Evolutionary conservation across 352 stramenopile species (phyloP).

Genomic region (Peronospora destructor): DNA sequence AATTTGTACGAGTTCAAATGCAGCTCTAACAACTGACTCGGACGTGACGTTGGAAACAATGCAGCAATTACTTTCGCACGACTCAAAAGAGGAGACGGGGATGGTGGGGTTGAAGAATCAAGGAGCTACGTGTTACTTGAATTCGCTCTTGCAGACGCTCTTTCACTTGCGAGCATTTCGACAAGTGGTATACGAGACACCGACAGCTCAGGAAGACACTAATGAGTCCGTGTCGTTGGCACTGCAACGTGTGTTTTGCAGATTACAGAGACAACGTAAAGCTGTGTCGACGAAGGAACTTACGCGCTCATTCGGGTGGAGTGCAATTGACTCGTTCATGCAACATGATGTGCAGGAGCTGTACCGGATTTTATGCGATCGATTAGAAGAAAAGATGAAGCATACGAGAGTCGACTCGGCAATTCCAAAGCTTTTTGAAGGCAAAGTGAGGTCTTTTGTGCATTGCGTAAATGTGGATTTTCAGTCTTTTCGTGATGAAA

Average conservation of each 20-base stretch:
- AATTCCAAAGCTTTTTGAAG: constrained; percentile 86
- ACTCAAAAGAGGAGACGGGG: constrained; percentile 76
- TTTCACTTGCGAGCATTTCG: constrained; percentile 86
- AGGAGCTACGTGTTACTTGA: constrained; percentile 91
- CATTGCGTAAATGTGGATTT: constrained; percentile 89
- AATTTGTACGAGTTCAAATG: constrained; percentile 2
- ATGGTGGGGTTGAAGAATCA: constrained; percentile 88
- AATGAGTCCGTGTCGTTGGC: constrained; percentile 79
- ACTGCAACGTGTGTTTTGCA: constrained; percentile 82
- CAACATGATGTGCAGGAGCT: constrained; percentile 91
- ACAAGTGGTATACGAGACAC: constrained; percentile 78
- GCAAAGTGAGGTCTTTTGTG: constrained; percentile 86
- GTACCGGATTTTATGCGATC: constrained; percentile 87
- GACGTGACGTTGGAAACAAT: constrained; percentile 14
- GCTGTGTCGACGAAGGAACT: constrained; percentile 89
- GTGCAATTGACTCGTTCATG: constrained; percentile 86
- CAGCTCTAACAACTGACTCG: not conserved
- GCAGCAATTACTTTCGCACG: constrained; percentile 43
- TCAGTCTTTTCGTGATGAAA: constrained; percentile 82
- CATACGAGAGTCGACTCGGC: constrained; percentile 68
- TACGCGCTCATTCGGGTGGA: constrained; percentile 90
- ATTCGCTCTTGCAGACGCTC: constrained; percentile 89
- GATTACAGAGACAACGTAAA: constrained; percentile 59
- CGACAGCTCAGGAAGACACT: constrained; percentile 69
- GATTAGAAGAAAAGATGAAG: constrained; percentile 92